These are phyloP conservation scores for Mycosphaerella arachidis DNA, from an alignment of 2,329 filamentous ascomycete genomes.

Conservation along the genomic window DNA sequence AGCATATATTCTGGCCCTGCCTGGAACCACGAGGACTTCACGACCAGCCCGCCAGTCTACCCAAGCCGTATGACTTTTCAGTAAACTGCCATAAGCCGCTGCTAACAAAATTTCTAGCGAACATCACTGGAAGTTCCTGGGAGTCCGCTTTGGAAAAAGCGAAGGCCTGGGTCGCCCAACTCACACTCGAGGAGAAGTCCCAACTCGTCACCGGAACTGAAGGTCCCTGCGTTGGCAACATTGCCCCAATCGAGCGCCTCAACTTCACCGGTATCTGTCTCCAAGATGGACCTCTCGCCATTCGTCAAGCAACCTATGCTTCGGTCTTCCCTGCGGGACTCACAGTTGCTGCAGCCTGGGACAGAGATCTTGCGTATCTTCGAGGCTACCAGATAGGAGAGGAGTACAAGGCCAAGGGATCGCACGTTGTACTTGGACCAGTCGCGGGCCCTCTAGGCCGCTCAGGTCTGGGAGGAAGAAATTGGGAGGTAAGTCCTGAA, in stretches of 20 bases:
- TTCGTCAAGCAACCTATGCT: conserved; percentile 42
- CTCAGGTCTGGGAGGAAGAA: conserved; percentile 28
- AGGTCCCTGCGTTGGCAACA: conserved; percentile 27
- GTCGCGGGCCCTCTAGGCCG: conserved; percentile 31
- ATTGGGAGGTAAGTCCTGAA: conserved; percentile 22
- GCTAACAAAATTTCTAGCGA: conserved; percentile 7
- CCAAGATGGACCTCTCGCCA: conserved; percentile 62
- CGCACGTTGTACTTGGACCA: conserved; percentile 30
- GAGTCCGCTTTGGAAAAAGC: conserved; percentile 39
- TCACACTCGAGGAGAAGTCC: conserved; percentile 39
- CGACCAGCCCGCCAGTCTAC: conserved; percentile 18
- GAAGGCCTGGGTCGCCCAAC: conserved; percentile 36
- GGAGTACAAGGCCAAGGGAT: conserved; percentile 34
- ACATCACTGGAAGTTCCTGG: conserved; percentile 31
- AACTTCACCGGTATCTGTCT: conserved; percentile 36
- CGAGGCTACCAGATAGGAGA: conserved; percentile 33
- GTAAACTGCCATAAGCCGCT: background rate
- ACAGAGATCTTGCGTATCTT: conserved; percentile 33
- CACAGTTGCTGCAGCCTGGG: conserved; percentile 39
- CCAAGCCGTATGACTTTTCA: conserved; percentile 14
- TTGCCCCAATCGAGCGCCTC: conserved; percentile 33
- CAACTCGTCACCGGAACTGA: conserved; percentile 32
- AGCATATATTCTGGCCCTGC: conserved; percentile 9
- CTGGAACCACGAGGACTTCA: conserved; percentile 22
- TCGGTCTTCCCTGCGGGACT: conserved; percentile 37